phyloP scores from a whole-genome alignment of 306 rosid genomes.

The Cercis canadensis region DNA sequence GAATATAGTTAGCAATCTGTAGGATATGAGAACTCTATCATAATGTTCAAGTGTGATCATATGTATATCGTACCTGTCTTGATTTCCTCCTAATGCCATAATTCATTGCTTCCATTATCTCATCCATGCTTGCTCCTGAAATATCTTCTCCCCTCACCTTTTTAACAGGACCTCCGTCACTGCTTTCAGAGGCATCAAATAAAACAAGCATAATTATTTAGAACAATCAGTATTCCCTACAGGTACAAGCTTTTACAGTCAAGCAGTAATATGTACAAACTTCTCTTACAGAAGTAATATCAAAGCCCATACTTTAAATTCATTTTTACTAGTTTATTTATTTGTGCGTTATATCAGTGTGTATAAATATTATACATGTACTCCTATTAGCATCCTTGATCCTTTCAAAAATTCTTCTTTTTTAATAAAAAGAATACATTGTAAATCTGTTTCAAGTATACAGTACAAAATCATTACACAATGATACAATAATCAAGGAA shows the following conservation, averaged over 20 bases:
- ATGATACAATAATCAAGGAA: not conserved
- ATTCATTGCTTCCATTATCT: constrained; percentile 74
- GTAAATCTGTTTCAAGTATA: constrained; percentile 2
- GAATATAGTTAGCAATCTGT: constrained; percentile 5
- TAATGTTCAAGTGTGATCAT: not conserved
- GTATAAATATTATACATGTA: no score
- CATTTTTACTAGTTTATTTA: no score
- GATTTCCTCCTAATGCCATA: constrained; percentile 66
- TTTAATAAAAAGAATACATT: not conserved
- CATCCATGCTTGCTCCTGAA: constrained; percentile 62
- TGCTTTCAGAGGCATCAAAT: constrained; percentile 33
- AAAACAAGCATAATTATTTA: constrained; percentile 13
- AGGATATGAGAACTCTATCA: no score
- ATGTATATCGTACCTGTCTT: constrained; percentile 53
- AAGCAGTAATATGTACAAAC: no score
- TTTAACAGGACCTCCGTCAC: constrained; percentile 57
- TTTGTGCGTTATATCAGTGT: no score
- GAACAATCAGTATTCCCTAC: not conserved
- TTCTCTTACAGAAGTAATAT: not conserved
- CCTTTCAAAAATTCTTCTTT: not conserved
- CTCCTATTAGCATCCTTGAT: no score
- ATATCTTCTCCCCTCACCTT: constrained; percentile 66
- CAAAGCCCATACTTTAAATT: no score
- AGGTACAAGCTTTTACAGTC: not conserved
- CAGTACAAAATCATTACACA: constrained; percentile 1